Conservation (phyloP, 768 basidiomycete genomes). For the Boletales sp. region DNA sequence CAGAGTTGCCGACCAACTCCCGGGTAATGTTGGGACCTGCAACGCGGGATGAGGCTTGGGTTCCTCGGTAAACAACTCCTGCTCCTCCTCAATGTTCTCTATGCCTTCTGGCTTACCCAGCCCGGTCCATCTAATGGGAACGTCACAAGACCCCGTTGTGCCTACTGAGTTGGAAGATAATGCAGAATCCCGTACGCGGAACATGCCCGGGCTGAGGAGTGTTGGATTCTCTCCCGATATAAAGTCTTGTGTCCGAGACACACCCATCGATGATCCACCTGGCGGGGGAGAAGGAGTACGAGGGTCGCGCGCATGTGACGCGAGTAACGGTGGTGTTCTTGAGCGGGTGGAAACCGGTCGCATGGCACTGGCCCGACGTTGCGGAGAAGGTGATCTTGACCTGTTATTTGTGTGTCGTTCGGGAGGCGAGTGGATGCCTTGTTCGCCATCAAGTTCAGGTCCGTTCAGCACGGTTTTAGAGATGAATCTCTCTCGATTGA, state of each 20-base stretch:
- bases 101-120: constrained; percentile 36
- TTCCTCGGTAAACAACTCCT: constrained; percentile 27
- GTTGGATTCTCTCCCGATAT: constrained; percentile 23
- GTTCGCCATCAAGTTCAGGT: constrained; percentile 16
- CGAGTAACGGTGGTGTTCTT: constrained; percentile 39
- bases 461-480: constrained; percentile 14
- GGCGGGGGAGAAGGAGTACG: constrained; percentile 20
- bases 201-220: constrained; percentile 55
- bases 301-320: constrained; percentile 28
- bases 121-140: constrained; percentile 65
- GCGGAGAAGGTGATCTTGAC: constrained; percentile 26
- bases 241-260: constrained; percentile 20
- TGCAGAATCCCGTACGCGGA: constrained; percentile 57
- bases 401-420: constrained; percentile 13
- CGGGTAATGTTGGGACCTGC: constrained; percentile 43
- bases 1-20: constrained; percentile 44
- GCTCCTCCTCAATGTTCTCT: constrained; percentile 34
- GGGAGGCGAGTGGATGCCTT: constrained; percentile 9
- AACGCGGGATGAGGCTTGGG: constrained; percentile 20
- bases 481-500: constrained; percentile 23
- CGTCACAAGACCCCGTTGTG: constrained; percentile 44
- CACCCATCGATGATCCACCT: constrained; percentile 10
- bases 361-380: constrained; percentile 24
- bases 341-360: constrained; percentile 35
- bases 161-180: constrained; percentile 47